Percentiles rank a stretch among this genome's conserved stretches.
Evolutionary conservation across 495 filamentous ascomycete genomes (phyloP).

Genomic region (Penicillium bovifimosum): DNA sequence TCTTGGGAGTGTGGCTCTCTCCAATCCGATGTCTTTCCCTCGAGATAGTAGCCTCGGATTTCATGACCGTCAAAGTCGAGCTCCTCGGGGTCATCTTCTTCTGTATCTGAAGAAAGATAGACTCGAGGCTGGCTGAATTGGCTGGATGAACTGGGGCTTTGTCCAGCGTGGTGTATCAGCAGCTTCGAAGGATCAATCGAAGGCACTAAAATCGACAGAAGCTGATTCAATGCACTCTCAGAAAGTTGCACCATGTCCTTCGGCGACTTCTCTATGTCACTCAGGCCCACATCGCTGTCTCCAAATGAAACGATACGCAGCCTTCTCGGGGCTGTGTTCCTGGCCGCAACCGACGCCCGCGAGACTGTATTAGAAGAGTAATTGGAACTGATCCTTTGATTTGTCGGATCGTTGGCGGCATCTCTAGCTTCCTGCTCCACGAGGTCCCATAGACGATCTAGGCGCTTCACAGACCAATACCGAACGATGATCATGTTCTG

Average conservation of each 20-base stretch:
- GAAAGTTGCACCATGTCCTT: constrained; percentile 38
- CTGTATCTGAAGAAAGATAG: constrained; percentile 20
- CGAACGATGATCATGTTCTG: constrained; percentile 46
- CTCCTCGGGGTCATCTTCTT: constrained; percentile 27
- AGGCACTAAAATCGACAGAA: constrained; percentile 34
- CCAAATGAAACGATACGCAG: constrained; percentile 26
- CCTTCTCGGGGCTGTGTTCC: constrained; percentile 22
- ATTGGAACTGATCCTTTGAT: constrained; percentile 23
- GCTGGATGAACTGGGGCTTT: background rate
- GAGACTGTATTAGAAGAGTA: constrained; percentile 12
- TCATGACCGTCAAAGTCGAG: constrained; percentile 22
- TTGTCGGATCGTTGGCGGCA: constrained; percentile 22
- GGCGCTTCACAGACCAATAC: constrained; percentile 39
- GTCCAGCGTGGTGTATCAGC: background rate
- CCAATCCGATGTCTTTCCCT: constrained; percentile 31
- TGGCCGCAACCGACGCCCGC: constrained; percentile 5
- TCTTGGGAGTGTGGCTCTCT: constrained; percentile 32
- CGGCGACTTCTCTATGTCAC: constrained; percentile 31
- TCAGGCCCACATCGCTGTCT: constrained; percentile 31
- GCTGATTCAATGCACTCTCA: constrained; percentile 31
- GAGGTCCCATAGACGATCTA: constrained; percentile 35
- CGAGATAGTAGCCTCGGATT: constrained; percentile 33
- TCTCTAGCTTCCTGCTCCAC: constrained; percentile 35
- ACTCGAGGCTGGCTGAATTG: constrained; percentile 8
- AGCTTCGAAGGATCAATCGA: constrained; percentile 4